Evolutionary conservation across 768 basidiomycete genomes (phyloP), one percentile per base, ranked within the genome.

Genomic region (Macrolepiota fuliginosa): DNA sequence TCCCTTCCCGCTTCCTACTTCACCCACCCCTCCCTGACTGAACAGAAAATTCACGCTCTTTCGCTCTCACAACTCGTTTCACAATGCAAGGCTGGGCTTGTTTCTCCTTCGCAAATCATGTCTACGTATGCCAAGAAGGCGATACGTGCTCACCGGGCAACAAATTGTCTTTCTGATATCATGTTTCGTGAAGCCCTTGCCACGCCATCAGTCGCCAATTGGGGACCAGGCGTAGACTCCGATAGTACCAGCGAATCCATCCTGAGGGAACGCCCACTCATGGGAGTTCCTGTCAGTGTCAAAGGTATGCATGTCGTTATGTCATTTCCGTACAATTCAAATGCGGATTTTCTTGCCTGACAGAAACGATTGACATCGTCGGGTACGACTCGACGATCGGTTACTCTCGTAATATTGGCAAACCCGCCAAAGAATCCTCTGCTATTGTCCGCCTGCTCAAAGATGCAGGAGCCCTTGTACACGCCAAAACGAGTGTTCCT

Each of bases 131-230:
- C 78, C 27, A 86, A 87, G 69, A 81, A 80, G 60, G 74, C 83
- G 0, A 68, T 89, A 2, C 70, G 75, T 24, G 84, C 84, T 0
- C 85, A 87, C 17, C 71, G 73, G 36, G 75, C 77, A 56, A 89
- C 87, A 17, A 90, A 91, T 68, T 91, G 90, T 66, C 70, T 90
- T 49, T 80, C 87, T 10, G 88, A 90, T 63, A 73, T 90, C 60
- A 81, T 88, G 79, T 83, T 90, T 57, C 73, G 76, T 39, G 79
- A 73, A 65, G 76, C 74, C 59, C 76, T 79, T 56, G 69, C 64
- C 10, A 79, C 71, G 13, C 75, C 75, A 37, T 70, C 77, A 37
- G 74, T 68, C 25, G 72, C 71, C 27, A 76, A 78, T 54, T 80
- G 77, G 77, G 75, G 71, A 0, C 75, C 74, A 10, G 74, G 69